A percentile compares a stretch with the other conserved stretches of the same genome.
phyloP scores from a whole-genome alignment of 164 flowering plant genomes.

The Nelumbo lutea region DNA sequence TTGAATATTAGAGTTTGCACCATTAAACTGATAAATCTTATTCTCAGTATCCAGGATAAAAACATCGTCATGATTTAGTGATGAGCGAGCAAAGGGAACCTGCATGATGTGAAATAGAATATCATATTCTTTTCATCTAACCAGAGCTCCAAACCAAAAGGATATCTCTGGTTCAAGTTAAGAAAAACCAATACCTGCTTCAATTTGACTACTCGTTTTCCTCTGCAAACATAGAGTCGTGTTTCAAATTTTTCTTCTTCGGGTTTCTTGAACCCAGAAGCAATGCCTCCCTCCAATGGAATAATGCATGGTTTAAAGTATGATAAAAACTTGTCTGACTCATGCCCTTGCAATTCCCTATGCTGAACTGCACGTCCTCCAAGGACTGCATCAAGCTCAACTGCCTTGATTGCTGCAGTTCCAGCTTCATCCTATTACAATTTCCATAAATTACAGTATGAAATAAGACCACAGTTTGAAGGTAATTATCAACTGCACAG shows the following conservation, averaged over 20 bases:
- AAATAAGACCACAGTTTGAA: not conserved
- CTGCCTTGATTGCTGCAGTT: constrained; percentile 95
- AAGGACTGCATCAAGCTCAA: constrained; percentile 92
- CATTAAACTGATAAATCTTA: constrained; percentile 80
- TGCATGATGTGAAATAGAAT: constrained; percentile 29
- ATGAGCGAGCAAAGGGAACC: constrained; percentile 94
- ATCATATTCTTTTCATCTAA: constrained; percentile 9
- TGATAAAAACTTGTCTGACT: constrained; percentile 95
- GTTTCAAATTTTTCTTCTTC: constrained; percentile 94
- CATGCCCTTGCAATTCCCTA: constrained; percentile 95
- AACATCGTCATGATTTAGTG: constrained; percentile 97
- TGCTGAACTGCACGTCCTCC: constrained; percentile 99
- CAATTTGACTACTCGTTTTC: constrained; percentile 82
- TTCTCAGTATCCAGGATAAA: constrained; percentile 83
- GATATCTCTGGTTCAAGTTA: not conserved
- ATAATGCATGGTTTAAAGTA: constrained; percentile 96
- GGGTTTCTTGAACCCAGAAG: constrained; percentile 77
- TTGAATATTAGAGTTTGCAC: constrained; percentile 77
- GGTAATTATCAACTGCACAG: not conserved
- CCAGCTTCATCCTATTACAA: constrained; percentile 91
- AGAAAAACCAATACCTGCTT: constrained; percentile 67
- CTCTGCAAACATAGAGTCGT: constrained; percentile 76
- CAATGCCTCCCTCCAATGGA: constrained; percentile 97
- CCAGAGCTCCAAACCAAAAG: not conserved
- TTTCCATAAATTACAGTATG: constrained; percentile 8